A percentile compares a stretch with the other conserved stretches of the same genome.
Conservation (phyloP, 2,329 filamentous ascomycete genomes). For the Cytospora paraplurivora region DNA sequence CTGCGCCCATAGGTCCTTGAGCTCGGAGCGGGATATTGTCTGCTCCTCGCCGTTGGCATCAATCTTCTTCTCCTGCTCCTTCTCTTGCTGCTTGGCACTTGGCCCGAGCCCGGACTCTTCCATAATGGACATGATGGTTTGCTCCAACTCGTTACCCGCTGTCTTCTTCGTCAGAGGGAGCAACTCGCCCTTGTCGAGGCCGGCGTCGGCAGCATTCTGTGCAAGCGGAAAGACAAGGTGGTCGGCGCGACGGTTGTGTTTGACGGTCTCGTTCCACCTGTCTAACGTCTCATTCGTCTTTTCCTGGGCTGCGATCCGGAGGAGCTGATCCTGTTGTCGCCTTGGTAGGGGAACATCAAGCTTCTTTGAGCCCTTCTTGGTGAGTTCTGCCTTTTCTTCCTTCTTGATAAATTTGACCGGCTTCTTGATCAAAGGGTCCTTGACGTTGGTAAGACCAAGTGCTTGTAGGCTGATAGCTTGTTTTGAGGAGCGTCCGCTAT, state of each 20-base stretch:
- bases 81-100: conserved; percentile 48
- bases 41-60: conserved; percentile 69
- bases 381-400: conserved; percentile 52
- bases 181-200: conserved; percentile 64
- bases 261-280: conserved; percentile 93
- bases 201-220: conserved; percentile 65
- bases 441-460: conserved; percentile 69
- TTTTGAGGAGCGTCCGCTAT: conserved; percentile 54
- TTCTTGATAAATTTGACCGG: conserved; percentile 74
- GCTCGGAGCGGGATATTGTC: conserved; percentile 67
- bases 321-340: conserved; percentile 81
- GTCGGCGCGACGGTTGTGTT: conserved; percentile 88
- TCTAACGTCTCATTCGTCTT: conserved; percentile 90
- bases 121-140: conserved; percentile 84
- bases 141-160: conserved; percentile 79
- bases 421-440: conserved; percentile 75
- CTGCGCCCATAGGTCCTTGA: conserved; percentile 71
- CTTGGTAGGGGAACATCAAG: conserved; percentile 81
- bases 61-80: conserved; percentile 64
- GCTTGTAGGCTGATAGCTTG: conserved; percentile 75
- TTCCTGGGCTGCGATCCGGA: conserved; percentile 80
- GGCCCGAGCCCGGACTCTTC: conserved; percentile 78
- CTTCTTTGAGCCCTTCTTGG: conserved; percentile 65
- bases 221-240: conserved; percentile 86
- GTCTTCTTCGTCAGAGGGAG: conserved; percentile 65